Percentiles rank a stretch among this genome's conserved stretches.
Evolutionary conservation across 495 filamentous ascomycete genomes (phyloP).

Genomic region (Mycothermus thermophilus): DNA sequence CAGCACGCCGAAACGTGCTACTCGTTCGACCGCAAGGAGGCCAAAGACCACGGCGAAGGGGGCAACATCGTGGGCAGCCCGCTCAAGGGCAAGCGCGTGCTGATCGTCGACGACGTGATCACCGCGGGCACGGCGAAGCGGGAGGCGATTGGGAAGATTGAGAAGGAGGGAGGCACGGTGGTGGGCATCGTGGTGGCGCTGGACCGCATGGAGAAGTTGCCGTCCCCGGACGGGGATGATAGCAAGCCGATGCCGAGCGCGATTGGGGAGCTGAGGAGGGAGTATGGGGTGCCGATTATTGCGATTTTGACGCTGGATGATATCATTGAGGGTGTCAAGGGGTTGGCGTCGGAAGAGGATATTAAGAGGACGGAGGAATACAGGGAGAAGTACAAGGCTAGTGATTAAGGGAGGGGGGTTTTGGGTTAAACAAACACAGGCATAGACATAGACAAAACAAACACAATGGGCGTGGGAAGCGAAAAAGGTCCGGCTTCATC

Average conservation of each 20-base stretch:
- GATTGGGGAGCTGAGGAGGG: conserved; percentile 65
- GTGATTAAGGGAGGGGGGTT: conserved; percentile 28
- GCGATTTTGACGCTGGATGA: conserved; percentile 56
- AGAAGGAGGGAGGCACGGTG: conserved; percentile 63
- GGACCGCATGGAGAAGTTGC: conserved; percentile 75
- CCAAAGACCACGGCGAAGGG: conserved; percentile 87
- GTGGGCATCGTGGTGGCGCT: conserved; percentile 77
- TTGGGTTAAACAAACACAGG: too few relatives aligned
- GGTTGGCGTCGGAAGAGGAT: conserved; percentile 41
- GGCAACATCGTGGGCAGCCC: conserved; percentile 79
- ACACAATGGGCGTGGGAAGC: too few relatives aligned
- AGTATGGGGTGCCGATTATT: conserved; percentile 44
- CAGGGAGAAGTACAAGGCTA: conserved; percentile 53
- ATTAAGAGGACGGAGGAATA: conserved; percentile 65
- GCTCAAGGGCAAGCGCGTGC: conserved; percentile 66
- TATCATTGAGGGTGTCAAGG: conserved; percentile 54
- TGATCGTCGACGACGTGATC: conserved; percentile 93
- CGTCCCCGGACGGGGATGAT: conserved; percentile 38
- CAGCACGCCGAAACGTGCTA: conserved; percentile 52
- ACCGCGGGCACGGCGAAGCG: conserved; percentile 88
- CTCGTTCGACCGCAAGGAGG: conserved; percentile 89
- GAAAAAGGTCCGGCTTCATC: too few relatives aligned
- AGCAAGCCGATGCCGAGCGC: conserved; percentile 46
- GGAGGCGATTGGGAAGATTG: conserved; percentile 75
- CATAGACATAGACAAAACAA: too few relatives aligned